A percentile compares a stretch with the other conserved stretches of the same genome.
Conservation (phyloP, 352 stramenopile genomes). For the Globisporangium carolinianum region DNA sequence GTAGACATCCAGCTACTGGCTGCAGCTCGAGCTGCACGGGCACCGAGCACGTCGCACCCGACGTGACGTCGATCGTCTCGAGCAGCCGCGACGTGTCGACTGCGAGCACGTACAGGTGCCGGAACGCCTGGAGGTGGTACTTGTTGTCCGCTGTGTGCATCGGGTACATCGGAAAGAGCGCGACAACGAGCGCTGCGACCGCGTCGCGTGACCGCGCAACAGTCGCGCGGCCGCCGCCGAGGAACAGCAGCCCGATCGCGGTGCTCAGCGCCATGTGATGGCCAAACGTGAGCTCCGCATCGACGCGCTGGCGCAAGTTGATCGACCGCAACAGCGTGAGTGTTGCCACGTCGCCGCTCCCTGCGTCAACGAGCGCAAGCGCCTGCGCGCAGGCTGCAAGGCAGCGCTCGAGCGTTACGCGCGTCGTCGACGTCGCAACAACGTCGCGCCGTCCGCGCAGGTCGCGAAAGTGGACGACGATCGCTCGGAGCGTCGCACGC, state of each 20-base stretch:
- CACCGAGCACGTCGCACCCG: slow-evolving; percentile 36
- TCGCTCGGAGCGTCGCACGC: slow-evolving; percentile 51
- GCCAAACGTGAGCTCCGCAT: slow-evolving; percentile 89
- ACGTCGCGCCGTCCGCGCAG: slow-evolving; percentile 49
- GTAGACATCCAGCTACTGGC: not conserved
- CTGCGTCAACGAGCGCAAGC: slow-evolving; percentile 94
- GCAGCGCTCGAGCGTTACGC: slow-evolving; percentile 91
- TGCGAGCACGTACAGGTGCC: slow-evolving; percentile 89
- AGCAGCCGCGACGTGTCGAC: slow-evolving; percentile 65
- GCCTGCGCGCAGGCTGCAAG: slow-evolving; percentile 88
- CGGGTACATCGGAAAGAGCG: slow-evolving; percentile 93
- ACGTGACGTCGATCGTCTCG: slow-evolving; percentile 73
- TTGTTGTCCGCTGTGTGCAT: slow-evolving; percentile 93
- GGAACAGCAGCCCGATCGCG: slow-evolving; percentile 95
- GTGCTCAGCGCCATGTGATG: slow-evolving; percentile 94
- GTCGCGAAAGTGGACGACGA: slow-evolving; percentile 71
- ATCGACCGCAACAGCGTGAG: slow-evolving; percentile 89
- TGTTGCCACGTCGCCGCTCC: slow-evolving; percentile 92
- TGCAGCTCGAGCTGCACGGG: slow-evolving; percentile 38
- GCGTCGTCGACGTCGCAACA: slow-evolving; percentile 60
- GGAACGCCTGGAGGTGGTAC: slow-evolving; percentile 80
- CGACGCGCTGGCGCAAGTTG: slow-evolving; percentile 70
- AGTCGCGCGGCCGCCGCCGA: slow-evolving; percentile 92
- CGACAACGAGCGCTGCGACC: slow-evolving; percentile 91
- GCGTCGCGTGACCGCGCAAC: slow-evolving; percentile 85